Evolutionary conservation across 768 basidiomycete species (phyloP), one percentile per base, ranked within the genome.

Genomic region (Amanita jacksonii): DNA sequence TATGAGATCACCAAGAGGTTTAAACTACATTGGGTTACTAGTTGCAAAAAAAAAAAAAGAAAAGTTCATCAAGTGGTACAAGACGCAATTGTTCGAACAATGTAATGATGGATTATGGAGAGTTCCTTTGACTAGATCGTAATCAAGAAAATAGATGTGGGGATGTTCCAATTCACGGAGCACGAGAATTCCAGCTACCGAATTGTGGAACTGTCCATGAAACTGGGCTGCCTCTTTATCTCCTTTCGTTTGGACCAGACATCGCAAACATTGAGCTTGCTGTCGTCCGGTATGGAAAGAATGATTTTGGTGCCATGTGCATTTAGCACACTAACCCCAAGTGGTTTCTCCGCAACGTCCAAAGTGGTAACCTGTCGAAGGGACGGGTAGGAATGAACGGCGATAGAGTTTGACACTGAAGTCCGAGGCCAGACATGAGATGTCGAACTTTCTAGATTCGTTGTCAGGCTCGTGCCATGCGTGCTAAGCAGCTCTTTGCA

Each of bases 401-500:
- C 63, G 41, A 79, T 55, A 1, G 64, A 57, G 52, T 69, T 69
- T 31, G 58, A 55, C 19, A 55, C 49, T 28, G 50, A 56, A 12
- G 54, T 52, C 32, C 50, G 46, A 13, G 46, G 46, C 46, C 46
- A 41, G 32, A 35, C 22, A 28, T 45, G 37, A 27, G 50, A 31
- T 13, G 41, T 16, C 15, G 38, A 40, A 19, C 43, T 40, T 33
- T 40, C 40, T 8, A 39, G 10, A 22, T 18, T 54, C n/a, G n/a
- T n/a, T 27, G 40, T 20, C 34, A 49, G 34, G 30, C 39, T 30
- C 39, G 57, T 57, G 45, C 63, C 87, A 52, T 91, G 86, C 2
- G 87, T 85, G 33, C 78, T 85, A n/a, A 94, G 62, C 27, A 96
- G 62, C 54, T 94, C 91, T 51, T 87, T 88, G 54, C 80, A 79